Base-by-base conservation (phyloP, 305 asterid genomes). In the Fraxinus ornus region DNA sequence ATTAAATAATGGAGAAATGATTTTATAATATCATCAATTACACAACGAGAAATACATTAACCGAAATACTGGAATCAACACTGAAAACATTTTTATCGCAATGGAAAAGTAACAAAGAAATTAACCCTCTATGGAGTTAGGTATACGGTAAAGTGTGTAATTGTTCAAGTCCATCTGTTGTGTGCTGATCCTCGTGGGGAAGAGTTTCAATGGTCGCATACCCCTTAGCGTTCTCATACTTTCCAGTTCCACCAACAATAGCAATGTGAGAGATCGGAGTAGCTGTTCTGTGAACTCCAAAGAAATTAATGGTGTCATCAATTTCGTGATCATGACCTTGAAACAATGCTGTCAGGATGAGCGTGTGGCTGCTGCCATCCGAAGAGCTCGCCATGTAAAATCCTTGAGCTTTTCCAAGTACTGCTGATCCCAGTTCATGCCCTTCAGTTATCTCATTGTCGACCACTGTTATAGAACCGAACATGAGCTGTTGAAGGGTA, bases 331-430 rank as follows among this genome's bases (percentile, higher is more conserved):
- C 47, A n/a, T 57, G 41, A 28, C 41, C 75, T 12, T 70, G 75
- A 77, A 89, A 87, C 49, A 33, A 76, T 33, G 86, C 74, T 9
- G 90, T 87, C 79, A 89, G 66, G 1, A 87, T 86, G 78, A 89
- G 84, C 87, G 85, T 85, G 64, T 83, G 87, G 76, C 87, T 81
- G 71, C 73, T 84, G 4, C 88, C 85, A 0, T 85, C 85, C 12
- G 71, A 88, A 9, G 90, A 89, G 81, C 90, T 82, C 0, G 84
- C 84, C 21, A 89, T 86, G 79, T 85, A 87, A 24, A 87, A 77
- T 22, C 91, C 91, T 80, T 85, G 77, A n/a, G 86, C 86, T 82
- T 89, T 87, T 52, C 91, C 91, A 19, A 70, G 55, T n/a, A 87
- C 60, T 9, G 66, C 8, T 2, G 88, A 76, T 3, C 84, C 79